phyloP scores from a whole-genome alignment of 23 red algal genomes.

The Gracilaria vermiculophylla region DNA sequence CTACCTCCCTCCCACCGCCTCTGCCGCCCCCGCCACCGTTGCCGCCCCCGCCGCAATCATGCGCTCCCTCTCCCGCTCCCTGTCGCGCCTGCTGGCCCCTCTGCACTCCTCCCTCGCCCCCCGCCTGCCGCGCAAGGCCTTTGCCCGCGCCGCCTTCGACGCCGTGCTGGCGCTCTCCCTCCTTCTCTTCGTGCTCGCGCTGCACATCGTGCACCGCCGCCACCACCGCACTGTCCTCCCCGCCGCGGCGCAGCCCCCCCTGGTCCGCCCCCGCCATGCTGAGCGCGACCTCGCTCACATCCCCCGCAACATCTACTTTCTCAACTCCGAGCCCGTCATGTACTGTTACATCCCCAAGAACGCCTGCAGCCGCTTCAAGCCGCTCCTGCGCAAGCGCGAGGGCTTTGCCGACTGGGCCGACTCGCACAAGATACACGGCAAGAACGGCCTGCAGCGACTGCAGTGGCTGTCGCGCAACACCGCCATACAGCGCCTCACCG shows the following conservation, averaged over 20 bases:
- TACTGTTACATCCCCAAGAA: conserved; percentile 88
- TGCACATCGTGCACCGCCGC: background rate
- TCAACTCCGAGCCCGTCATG: conserved; percentile 44
- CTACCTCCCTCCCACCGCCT: background rate
- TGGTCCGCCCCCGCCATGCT: background rate
- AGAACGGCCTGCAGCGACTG: conserved; percentile 58
- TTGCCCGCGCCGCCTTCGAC: background rate
- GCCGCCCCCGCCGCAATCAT: background rate
- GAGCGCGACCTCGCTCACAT: background rate
- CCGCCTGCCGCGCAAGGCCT: conserved; percentile 38
- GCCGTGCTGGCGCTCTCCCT: conserved; percentile 3
- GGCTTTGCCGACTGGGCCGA: conserved; percentile 77
- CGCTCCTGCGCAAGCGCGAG: conserved; percentile 69
- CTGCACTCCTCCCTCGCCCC: background rate
- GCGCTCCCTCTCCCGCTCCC: background rate
- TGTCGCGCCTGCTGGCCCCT: conserved; percentile 21
- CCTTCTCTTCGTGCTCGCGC: conserved; percentile 5
- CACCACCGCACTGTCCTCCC: background rate
- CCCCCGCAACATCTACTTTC: conserved; percentile 58
- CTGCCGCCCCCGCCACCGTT: background rate
- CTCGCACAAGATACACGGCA: conserved; percentile 42
- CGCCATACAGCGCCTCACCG: conserved; percentile 24
- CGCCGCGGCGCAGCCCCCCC: background rate
- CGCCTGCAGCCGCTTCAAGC: conserved; percentile 80
- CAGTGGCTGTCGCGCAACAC: conserved; percentile 35